phyloP scores from a whole-genome alignment of 371 early-diverging fungal species.

The Rhizopus stolonifer region DNA sequence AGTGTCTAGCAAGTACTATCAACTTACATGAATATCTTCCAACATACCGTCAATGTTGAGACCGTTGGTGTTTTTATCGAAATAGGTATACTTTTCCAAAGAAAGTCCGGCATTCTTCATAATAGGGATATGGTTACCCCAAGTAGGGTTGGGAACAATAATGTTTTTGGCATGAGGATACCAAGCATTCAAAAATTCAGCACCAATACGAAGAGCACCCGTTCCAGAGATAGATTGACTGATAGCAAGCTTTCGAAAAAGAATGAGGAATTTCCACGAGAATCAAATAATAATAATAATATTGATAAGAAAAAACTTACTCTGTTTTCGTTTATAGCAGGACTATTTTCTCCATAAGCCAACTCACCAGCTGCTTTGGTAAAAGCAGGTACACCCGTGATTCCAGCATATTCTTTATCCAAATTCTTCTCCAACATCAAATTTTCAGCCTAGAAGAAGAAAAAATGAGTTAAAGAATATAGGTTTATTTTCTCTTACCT shows the following conservation, averaged over 20 bases:
- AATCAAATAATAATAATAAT: too few relatives aligned
- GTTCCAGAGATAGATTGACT: slow-evolving; percentile 97
- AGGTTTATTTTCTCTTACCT: too few relatives aligned
- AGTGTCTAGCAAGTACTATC: too few relatives aligned
- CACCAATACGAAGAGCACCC: slow-evolving; percentile 95
- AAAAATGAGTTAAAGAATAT: too few relatives aligned
- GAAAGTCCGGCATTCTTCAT: slow-evolving; percentile 90
- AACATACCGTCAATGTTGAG: slow-evolving; percentile 92
- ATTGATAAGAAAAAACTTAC: too few relatives aligned
- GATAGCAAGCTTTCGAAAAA: slow-evolving; percentile 79
- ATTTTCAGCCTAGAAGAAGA: too few relatives aligned
- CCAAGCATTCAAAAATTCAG: slow-evolving; percentile 84
- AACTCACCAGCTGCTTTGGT: slow-evolving; percentile 81
- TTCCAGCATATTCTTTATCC: slow-evolving; percentile 97
- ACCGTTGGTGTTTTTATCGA: slow-evolving; percentile 90
- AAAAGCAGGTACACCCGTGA: slow-evolving; percentile 89
- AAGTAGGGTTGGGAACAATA: slow-evolving; percentile 93
- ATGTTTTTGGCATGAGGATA: slow-evolving; percentile 86
- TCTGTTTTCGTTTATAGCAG: slow-evolving; percentile 69
- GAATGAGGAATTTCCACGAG: too few relatives aligned
- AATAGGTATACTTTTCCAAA: slow-evolving; percentile 90
- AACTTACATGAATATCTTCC: slow-evolving; percentile 61
- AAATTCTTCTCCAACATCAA: slow-evolving; percentile 62
- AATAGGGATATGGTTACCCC: slow-evolving; percentile 97
- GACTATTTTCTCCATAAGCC: slow-evolving; percentile 83